Percentiles rank a stretch among this genome's conserved stretches.
Conservation (phyloP, 1,139 yeast species). For the Ogataea hybrid region DNA sequence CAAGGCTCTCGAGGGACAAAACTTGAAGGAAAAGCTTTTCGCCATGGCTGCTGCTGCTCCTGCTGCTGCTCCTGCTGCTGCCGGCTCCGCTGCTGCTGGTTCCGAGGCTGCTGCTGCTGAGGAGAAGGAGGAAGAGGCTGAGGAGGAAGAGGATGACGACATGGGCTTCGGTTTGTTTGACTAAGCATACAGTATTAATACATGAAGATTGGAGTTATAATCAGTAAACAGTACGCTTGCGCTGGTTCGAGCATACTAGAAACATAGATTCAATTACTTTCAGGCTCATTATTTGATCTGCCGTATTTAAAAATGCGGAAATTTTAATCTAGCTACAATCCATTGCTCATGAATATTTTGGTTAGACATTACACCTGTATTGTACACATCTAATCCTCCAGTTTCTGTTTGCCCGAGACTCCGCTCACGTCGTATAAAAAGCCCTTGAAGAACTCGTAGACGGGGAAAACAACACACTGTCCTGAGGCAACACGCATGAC, state of each 20-base stretch:
- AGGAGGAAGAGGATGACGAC: constrained; percentile 81
- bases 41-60: constrained; percentile 58
- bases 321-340: background rate
- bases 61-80: constrained; percentile 55
- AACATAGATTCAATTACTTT: too few relatives aligned
- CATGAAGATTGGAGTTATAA: constrained; percentile 2
- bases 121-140: constrained; percentile 47
- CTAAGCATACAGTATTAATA: constrained; percentile 35
- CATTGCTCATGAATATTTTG: too few relatives aligned
- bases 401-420: constrained; percentile 12
- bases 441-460: constrained; percentile 84
- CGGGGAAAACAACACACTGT: constrained; percentile 97
- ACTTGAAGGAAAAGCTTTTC: constrained; percentile 75
- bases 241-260: too few relatives aligned
- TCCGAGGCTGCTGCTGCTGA: constrained; percentile 61
- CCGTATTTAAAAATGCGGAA: too few relatives aligned
- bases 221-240: background rate
- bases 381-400: constrained; percentile 13
- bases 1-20: constrained; percentile 95
- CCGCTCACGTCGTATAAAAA: constrained; percentile 53
- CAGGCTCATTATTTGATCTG: too few relatives aligned
- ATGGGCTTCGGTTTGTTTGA: constrained; percentile 79
- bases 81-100: constrained; percentile 57
- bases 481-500: constrained; percentile 99
- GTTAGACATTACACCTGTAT: too few relatives aligned